Percentiles rank a stretch among this genome's conserved stretches.
phyloP scores from a whole-genome alignment of 768 basidiomycete species.

The Rhodotorula diobovata region DNA sequence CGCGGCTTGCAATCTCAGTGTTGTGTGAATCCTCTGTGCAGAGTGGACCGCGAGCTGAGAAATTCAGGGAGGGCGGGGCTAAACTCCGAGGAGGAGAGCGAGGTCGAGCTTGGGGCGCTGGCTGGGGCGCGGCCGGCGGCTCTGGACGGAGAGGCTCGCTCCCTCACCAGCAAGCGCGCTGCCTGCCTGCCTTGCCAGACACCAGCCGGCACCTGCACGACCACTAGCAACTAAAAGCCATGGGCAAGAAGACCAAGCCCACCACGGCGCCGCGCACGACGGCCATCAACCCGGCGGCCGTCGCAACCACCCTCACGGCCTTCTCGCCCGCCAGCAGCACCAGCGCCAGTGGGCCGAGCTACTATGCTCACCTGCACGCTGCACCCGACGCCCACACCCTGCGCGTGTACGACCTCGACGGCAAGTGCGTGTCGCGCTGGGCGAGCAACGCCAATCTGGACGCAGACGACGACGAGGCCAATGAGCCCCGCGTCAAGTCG shows the following conservation, averaged over 20 bases:
- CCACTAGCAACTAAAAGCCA: background rate
- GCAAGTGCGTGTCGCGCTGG: slow-evolving; percentile 35
- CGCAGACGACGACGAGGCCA: slow-evolving; percentile 4
- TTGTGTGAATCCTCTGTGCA: no score
- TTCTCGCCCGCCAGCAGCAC: slow-evolving; percentile 28
- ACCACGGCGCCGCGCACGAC: slow-evolving; percentile 27
- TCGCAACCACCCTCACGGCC: slow-evolving; percentile 18
- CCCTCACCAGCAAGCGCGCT: background rate
- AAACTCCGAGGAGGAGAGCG: background rate
- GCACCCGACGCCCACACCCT: slow-evolving; percentile 37
- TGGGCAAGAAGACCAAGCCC: slow-evolving; percentile 36
- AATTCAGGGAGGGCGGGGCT: no score
- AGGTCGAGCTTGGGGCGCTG: background rate
- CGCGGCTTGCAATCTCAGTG: background rate
- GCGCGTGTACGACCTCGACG: slow-evolving; percentile 25
- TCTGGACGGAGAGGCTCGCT: background rate
- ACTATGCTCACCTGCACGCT: slow-evolving; percentile 33
- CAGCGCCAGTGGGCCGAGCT: background rate
- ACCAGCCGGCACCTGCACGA: background rate
- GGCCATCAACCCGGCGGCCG: slow-evolving; percentile 27
- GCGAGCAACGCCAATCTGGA: slow-evolving; percentile 21
- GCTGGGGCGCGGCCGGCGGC: background rate
- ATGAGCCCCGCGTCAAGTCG: slow-evolving; percentile 27
- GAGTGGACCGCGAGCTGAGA: no score
- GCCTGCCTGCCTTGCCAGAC: background rate